A percentile compares a stretch with the other conserved stretches of the same genome.
Conservation (phyloP, 441 rosid species). For the Pelargonium cotyledonis region DNA sequence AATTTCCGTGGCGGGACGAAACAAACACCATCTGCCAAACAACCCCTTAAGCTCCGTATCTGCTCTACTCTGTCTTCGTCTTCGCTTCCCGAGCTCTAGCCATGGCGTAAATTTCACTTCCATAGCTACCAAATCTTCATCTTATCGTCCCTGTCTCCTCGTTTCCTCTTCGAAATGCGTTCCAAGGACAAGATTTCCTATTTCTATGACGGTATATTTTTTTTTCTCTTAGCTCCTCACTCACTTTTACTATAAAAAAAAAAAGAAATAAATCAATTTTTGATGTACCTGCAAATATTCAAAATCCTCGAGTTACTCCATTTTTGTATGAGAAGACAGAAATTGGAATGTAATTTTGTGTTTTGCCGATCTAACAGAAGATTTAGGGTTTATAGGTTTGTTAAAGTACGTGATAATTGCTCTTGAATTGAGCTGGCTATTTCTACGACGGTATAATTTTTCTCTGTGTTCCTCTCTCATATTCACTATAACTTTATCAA, state of each 20-base stretch:
- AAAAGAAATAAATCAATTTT: neutral
- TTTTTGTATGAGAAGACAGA: no score
- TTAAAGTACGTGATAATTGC: neutral
- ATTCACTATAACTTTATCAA: neutral
- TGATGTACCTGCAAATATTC: neutral
- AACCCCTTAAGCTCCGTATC: neutral
- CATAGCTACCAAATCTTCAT: conserved; percentile 2
- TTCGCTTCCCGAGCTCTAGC: neutral
- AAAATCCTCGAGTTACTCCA: neutral
- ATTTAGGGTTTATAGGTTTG: conserved; percentile 5
- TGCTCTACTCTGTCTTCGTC: neutral
- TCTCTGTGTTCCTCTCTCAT: neutral
- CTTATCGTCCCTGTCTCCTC: neutral
- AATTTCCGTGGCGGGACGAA: no score
- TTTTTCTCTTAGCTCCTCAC: neutral
- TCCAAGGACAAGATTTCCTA: conserved; percentile 84
- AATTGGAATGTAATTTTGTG: neutral
- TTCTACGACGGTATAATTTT: neutral
- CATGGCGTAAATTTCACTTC: conserved; percentile 13
- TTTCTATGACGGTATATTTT: conserved; percentile 66
- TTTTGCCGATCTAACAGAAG: neutral
- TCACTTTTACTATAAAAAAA: neutral
- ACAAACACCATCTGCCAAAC: neutral
- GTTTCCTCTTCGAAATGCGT: conserved; percentile 37
- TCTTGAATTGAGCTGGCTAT: neutral